Evolutionary conservation across 2,329 filamentous ascomycete genomes (phyloP).

Genomic region (Myriosclerotinia curreyana): DNA sequence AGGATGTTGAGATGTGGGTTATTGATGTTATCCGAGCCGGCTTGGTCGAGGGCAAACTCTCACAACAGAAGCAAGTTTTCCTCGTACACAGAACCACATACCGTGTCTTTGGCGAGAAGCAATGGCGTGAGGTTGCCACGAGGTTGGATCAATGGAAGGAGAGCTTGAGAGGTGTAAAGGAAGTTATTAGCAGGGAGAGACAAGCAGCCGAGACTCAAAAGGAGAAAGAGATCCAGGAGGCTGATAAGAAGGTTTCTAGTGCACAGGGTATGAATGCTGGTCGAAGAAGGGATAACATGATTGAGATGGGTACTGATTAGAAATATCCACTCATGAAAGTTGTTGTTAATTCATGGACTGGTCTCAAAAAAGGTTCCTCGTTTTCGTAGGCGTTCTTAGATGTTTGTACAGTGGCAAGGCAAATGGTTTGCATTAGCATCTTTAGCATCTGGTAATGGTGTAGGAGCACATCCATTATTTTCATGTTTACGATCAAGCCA

Average conservation of each 20-base stretch:
- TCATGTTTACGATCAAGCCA: conserved; percentile 15
- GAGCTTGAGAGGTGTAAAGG: conserved; percentile 74
- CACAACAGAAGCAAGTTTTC: conserved; percentile 89
- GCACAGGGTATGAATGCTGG: conserved; percentile 40
- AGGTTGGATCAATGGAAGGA: conserved; percentile 88
- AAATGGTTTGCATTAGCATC: conserved; percentile 34
- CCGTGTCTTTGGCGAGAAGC: conserved; percentile 95
- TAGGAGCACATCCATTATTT: conserved; percentile 28
- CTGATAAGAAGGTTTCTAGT: conserved; percentile 58
- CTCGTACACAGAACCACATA: conserved; percentile 94
- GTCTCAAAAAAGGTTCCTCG: conserved; percentile 25
- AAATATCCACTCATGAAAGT: conserved; percentile 13
- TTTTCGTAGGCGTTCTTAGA: conserved; percentile 33
- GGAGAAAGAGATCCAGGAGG: conserved; percentile 72
- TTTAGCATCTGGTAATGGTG: conserved; percentile 40
- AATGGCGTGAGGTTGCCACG: conserved; percentile 93
- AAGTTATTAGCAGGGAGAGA: conserved; percentile 77
- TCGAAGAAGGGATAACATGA: conserved; percentile 45
- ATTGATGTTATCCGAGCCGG: conserved; percentile 97
- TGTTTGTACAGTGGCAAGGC: conserved; percentile 33
- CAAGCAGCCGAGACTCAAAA: conserved; percentile 71
- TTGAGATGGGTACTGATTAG: conserved; percentile 41
- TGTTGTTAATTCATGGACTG: conserved; percentile 19
- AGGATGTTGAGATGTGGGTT: conserved; percentile 96
- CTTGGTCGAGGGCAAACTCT: conserved; percentile 93